Percentiles rank a stretch among this genome's conserved stretches.
phyloP scores from a whole-genome alignment of 495 filamentous ascomycete species.

The Geoglossum glabrum region DNA sequence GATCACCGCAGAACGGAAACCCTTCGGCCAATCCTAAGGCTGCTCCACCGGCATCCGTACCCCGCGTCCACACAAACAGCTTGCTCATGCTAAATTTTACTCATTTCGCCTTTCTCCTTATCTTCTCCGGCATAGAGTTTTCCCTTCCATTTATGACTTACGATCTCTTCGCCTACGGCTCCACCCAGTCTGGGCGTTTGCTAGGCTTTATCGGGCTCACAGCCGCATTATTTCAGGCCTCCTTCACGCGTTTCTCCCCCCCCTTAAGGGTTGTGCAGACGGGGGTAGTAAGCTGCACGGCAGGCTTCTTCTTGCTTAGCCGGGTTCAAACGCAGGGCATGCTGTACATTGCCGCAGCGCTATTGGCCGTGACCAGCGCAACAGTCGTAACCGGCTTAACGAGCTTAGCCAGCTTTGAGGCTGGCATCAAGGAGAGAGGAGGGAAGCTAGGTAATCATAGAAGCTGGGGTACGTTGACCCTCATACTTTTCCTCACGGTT shows the following conservation, averaged over 20 bases:
- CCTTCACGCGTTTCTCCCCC: constrained; percentile 58
- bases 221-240: constrained; percentile 77
- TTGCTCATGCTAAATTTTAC: constrained; percentile 65
- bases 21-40: constrained; percentile 2
- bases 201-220: constrained; percentile 84
- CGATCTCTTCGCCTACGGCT: constrained; percentile 68
- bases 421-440: constrained; percentile 57
- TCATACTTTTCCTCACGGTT: not conserved
- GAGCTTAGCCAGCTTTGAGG: constrained; percentile 76
- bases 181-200: constrained; percentile 62
- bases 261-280: constrained; percentile 59
- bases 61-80: constrained; percentile 44
- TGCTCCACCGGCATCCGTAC: not conserved
- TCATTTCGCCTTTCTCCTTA: constrained; percentile 82
- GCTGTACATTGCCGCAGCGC: constrained; percentile 61
- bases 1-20: constrained; percentile 12
- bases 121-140: constrained; percentile 96
- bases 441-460: constrained; percentile 68
- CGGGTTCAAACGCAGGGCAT: constrained; percentile 37
- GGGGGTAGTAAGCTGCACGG: constrained; percentile 55
- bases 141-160: constrained; percentile 92
- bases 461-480: constrained; percentile 41
- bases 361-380: constrained; percentile 72
- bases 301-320: constrained; percentile 66
- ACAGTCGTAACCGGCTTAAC: constrained; percentile 92